Evolutionary conservation across 345 rosid species (phyloP).

Genomic region (Pugionium dolabratum): DNA sequence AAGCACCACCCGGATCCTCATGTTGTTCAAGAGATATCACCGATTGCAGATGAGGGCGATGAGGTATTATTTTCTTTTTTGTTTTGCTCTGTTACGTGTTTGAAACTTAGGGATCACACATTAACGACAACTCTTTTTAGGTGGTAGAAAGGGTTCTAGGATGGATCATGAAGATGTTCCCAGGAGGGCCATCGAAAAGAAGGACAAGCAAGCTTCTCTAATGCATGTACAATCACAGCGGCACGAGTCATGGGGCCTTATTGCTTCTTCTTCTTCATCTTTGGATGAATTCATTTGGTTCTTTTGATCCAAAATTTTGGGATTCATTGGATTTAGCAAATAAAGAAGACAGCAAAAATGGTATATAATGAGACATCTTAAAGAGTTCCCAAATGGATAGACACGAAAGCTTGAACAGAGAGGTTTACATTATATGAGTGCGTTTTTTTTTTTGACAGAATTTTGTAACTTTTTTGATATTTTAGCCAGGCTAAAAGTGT

Average conservation of each 20-base stretch:
- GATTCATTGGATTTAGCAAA: constrained; percentile 26
- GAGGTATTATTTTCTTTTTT: constrained; percentile 56
- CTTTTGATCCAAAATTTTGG: constrained; percentile 31
- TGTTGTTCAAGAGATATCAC: constrained; percentile 50
- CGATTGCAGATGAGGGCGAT: constrained; percentile 97
- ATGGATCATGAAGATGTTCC: constrained; percentile 98
- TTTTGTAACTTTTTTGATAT: constrained; percentile 37
- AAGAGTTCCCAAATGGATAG: constrained; percentile 27
- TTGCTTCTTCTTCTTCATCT: constrained; percentile 22
- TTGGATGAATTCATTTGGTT: constrained; percentile 24
- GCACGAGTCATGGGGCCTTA: constrained; percentile 18
- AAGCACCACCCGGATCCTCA: constrained; percentile 57
- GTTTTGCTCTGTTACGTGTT: constrained; percentile 19
- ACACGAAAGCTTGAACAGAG: constrained; percentile 4
- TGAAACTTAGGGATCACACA: not conserved
- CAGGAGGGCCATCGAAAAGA: constrained; percentile 85
- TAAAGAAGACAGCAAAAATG: constrained; percentile 22
- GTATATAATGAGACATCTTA: constrained; percentile 24
- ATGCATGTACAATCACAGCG: constrained; percentile 24
- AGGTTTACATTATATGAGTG: constrained; percentile 18
- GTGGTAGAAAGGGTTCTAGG: constrained; percentile 98
- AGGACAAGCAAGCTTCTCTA: constrained; percentile 89
- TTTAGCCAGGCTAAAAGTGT: constrained; percentile 17
- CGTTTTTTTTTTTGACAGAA: constrained; percentile 15
- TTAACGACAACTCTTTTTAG: constrained; percentile 39